Evolutionary conservation across 345 rosid species (phyloP).

Genomic region (Geranium rotundifolium): DNA sequence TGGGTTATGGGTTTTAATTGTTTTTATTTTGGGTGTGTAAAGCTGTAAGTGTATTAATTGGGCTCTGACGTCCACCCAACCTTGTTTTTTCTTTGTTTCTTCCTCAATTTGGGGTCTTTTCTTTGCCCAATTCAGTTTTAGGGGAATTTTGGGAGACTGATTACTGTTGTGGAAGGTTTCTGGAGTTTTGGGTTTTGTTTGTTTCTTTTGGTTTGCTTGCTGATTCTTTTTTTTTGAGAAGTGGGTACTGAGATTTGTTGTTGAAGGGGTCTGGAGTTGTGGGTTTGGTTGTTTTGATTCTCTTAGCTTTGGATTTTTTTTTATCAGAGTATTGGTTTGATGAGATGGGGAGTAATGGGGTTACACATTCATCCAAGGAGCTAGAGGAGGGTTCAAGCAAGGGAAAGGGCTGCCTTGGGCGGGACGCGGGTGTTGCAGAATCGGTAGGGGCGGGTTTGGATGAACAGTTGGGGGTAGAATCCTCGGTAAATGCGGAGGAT

Average conservation of each 20-base stretch:
- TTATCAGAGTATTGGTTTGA: constrained; percentile 1
- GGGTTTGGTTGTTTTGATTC: too few relatives aligned
- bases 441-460: constrained; percentile 9
- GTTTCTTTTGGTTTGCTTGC: background rate
- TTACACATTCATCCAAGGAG: constrained; percentile 34
- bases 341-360: constrained; percentile 45
- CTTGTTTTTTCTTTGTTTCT: background rate
- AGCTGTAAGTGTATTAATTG: too few relatives aligned
- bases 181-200: background rate
- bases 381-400: constrained; percentile 20
- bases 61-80: background rate
- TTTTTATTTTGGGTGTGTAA: too few relatives aligned
- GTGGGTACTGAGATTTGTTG: too few relatives aligned
- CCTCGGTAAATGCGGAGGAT: constrained; percentile 14
- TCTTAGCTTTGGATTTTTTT: background rate
- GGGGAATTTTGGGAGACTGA: background rate
- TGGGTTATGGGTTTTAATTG: background rate
- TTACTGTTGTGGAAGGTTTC: constrained; percentile 4
- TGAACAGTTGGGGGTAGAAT: background rate
- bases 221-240: background rate
- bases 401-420: constrained; percentile 10
- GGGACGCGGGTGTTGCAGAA: constrained; percentile 3
- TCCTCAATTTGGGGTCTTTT: background rate
- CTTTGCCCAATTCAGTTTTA: background rate
- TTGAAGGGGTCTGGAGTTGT: background rate